Conservation (phyloP, 78 protist genomes). For the Protostelium mycophagum region DNA sequence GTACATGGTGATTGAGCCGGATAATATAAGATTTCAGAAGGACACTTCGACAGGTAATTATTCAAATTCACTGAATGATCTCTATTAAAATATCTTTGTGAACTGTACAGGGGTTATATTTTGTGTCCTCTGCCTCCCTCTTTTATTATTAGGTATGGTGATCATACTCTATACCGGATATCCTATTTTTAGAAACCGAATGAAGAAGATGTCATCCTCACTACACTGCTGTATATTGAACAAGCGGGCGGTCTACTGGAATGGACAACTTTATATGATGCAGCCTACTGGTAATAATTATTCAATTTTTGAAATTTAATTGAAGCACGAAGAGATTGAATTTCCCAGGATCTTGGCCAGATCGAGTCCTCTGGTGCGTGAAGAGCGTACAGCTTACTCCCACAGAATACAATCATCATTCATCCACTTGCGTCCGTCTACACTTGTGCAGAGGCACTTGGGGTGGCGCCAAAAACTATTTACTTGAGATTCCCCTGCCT, state of each 20-base stretch:
- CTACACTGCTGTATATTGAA: background rate
- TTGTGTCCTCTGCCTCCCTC: background rate
- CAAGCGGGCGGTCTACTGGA: background rate
- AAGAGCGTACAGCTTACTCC: background rate
- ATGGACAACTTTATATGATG: background rate
- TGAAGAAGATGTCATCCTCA: background rate
- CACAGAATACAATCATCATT: background rate
- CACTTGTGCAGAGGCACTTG: background rate
- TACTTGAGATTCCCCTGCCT: background rate
- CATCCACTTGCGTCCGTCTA: background rate
- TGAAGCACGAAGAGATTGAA: too few relatives aligned
- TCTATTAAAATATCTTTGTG: background rate
- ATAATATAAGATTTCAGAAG: too few relatives aligned
- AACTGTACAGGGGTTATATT: background rate
- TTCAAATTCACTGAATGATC: background rate
- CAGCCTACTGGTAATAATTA: background rate
- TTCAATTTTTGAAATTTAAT: too few relatives aligned
- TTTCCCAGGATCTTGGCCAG: background rate
- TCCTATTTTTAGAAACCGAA: background rate
- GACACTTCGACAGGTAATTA: background rate
- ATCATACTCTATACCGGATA: background rate
- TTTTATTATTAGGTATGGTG: too few relatives aligned
- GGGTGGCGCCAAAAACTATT: background rate
- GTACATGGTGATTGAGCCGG: background rate
- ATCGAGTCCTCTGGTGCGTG: background rate